phyloP scores from a whole-genome alignment of 208 protist species.

The Trypanosomatidae sp. region DNA sequence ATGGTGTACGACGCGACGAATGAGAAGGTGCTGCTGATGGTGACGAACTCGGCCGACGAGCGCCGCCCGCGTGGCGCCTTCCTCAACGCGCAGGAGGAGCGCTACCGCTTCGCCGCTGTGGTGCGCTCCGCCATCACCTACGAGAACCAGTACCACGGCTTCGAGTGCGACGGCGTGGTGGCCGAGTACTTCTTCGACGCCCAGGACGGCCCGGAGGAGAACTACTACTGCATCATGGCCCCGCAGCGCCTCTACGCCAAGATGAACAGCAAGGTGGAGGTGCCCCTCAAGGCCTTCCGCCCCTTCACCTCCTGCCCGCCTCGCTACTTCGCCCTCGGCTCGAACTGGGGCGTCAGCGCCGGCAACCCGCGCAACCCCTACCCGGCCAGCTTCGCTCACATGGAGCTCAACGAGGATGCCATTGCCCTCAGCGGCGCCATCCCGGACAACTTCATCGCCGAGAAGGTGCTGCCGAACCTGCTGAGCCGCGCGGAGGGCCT shows the following conservation, averaged over 20 bases:
- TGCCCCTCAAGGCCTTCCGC: constrained; percentile 72
- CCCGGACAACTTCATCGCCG: constrained; percentile 49
- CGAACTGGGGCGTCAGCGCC: constrained; percentile 76
- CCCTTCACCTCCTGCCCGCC: constrained; percentile 83
- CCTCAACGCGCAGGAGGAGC: constrained; percentile 79
- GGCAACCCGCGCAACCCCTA: constrained; percentile 58
- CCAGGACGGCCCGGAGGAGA: constrained; percentile 72
- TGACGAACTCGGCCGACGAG: constrained; percentile 69
- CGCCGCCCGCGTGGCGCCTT: constrained; percentile 65
- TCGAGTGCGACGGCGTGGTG: constrained; percentile 67
- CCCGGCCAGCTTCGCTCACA: constrained; percentile 66
- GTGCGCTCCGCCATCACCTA: constrained; percentile 77
- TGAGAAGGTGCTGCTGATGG: constrained; percentile 85
- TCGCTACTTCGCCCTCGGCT: constrained; percentile 74
- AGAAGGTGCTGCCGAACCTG: constrained; percentile 59
- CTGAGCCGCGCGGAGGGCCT: constrained; percentile 56
- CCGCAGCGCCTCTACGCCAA: constrained; percentile 67
- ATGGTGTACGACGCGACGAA: constrained; percentile 86
- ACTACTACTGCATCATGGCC: constrained; percentile 90
- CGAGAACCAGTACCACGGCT: constrained; percentile 81
- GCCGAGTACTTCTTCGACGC: constrained; percentile 89
- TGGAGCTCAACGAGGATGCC: constrained; percentile 76
- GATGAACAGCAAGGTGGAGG: constrained; percentile 42
- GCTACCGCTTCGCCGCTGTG: constrained; percentile 81
- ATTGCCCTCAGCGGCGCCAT: constrained; percentile 51